phyloP scores from a whole-genome alignment of 106 monocot genomes.

The Posidonia australis region DNA sequence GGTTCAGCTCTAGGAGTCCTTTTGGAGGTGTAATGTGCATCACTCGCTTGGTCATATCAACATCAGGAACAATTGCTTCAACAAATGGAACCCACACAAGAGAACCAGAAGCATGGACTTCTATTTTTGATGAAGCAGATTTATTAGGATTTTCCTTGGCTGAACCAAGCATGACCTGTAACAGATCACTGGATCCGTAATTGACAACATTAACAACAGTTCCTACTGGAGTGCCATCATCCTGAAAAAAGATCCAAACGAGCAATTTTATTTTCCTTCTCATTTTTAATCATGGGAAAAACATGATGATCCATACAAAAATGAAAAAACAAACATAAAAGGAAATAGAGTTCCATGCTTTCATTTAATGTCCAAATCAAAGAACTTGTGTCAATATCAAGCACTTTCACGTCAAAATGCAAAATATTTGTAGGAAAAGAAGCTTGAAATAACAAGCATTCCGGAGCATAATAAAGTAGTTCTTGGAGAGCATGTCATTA shows the following conservation, averaged over 20 bases:
- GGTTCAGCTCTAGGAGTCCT: constrained; percentile 83
- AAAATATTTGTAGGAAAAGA: no score
- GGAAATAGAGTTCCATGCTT: not conserved
- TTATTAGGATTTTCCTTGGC: constrained; percentile 9
- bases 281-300: not conserved
- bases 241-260: constrained; percentile 28
- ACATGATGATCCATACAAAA: not conserved
- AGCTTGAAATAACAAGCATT: no score
- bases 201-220: constrained; percentile 64
- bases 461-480: no score
- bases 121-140: constrained; percentile 11
- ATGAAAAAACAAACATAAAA: not conserved
- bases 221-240: constrained; percentile 56
- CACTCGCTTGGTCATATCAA: constrained; percentile 63
- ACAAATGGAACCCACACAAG: constrained; percentile 94
- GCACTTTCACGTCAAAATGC: no score
- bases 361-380: no score
- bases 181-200: constrained; percentile 63
- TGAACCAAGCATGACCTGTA: constrained; percentile 47
- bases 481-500: no score
- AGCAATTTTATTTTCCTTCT: not conserved
- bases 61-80: constrained; percentile 83
- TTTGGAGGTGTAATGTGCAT: constrained; percentile 94
- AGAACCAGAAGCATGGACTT: constrained; percentile 17
- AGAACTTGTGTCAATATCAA: no score